Conservation (phyloP, 1,139 yeast species). For the Yamadazyma taylorii region DNA sequence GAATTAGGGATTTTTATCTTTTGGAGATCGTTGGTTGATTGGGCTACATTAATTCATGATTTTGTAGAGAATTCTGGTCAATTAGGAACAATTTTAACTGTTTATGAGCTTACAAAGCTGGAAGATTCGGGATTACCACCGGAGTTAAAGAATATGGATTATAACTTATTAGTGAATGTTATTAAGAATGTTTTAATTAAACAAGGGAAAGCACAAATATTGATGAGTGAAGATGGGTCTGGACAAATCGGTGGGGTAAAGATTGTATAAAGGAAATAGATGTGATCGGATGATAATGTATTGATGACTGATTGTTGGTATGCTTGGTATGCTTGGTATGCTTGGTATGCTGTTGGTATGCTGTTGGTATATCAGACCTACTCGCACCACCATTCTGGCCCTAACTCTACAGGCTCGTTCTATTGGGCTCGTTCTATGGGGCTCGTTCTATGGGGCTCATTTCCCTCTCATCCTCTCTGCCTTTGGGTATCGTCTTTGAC, state of each 20-base stretch:
- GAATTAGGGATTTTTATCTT: constrained; percentile 53
- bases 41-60: constrained; percentile 60
- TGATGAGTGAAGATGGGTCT: constrained; percentile 53
- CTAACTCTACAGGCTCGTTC: no score
- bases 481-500: no score
- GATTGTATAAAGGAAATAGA: no score
- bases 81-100: constrained; percentile 71
- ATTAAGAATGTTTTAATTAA: constrained; percentile 57
- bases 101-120: constrained; percentile 75
- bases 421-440: no score
- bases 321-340: no score
- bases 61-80: constrained; percentile 73
- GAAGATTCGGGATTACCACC: constrained; percentile 56
- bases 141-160: constrained; percentile 65
- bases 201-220: constrained; percentile 65
- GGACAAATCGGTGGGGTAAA: constrained; percentile 68
- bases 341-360: no score
- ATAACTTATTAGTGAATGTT: constrained; percentile 52
- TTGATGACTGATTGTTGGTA: no score
- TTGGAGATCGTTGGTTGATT: constrained; percentile 73
- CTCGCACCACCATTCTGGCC: no score
- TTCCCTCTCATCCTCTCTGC: no score
- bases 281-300: no score
- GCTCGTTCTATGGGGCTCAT: no score
- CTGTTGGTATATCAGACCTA: no score